These are phyloP conservation scores for Penicillium brevicompactum DNA, from an alignment of 2,329 filamentous ascomycete species.

Conservation along the genomic window DNA sequence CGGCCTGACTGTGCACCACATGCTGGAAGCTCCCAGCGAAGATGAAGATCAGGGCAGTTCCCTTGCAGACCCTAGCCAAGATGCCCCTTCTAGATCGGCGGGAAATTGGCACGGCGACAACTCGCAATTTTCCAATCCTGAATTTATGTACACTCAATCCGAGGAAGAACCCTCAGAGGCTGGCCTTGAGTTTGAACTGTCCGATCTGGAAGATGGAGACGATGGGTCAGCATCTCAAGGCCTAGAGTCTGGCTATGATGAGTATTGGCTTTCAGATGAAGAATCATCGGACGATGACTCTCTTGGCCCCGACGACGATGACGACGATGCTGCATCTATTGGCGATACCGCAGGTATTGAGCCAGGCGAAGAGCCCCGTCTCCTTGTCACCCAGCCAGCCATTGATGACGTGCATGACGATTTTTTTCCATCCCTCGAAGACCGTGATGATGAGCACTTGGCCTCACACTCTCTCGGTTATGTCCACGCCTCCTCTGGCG, in stretches of 20 bases:
- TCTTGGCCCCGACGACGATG: constrained; percentile 51
- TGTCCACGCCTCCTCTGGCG: constrained; percentile 86
- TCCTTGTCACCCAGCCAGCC: constrained; percentile 87
- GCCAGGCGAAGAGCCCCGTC: constrained; percentile 72
- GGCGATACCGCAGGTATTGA: constrained; percentile 80
- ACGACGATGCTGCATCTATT: constrained; percentile 58
- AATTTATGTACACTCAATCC: constrained; percentile 40
- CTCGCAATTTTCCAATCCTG: constrained; percentile 26
- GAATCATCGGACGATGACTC: constrained; percentile 58
- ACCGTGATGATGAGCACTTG: constrained; percentile 78
- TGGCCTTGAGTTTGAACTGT: constrained; percentile 53
- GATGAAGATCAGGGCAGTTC: constrained; percentile 57
- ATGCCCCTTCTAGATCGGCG: constrained; percentile 47
- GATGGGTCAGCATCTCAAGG: constrained; percentile 40
- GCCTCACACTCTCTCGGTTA: constrained; percentile 79
- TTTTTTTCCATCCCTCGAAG: constrained; percentile 78
- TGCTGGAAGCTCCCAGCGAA: constrained; percentile 71
- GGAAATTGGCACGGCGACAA: constrained; percentile 39
- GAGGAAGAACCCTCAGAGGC: constrained; percentile 43
- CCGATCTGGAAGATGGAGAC: constrained; percentile 56
- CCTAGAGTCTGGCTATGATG: constrained; percentile 41
- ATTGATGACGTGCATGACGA: constrained; percentile 82
- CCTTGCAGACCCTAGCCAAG: constrained; percentile 38
- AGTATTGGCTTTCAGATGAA: constrained; percentile 49
- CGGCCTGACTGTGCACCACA: constrained; percentile 96